Percentiles rank a stretch among this genome's conserved stretches.
Evolutionary conservation across 495 filamentous ascomycete species (phyloP).

Genomic region (Penicillium nucicola): DNA sequence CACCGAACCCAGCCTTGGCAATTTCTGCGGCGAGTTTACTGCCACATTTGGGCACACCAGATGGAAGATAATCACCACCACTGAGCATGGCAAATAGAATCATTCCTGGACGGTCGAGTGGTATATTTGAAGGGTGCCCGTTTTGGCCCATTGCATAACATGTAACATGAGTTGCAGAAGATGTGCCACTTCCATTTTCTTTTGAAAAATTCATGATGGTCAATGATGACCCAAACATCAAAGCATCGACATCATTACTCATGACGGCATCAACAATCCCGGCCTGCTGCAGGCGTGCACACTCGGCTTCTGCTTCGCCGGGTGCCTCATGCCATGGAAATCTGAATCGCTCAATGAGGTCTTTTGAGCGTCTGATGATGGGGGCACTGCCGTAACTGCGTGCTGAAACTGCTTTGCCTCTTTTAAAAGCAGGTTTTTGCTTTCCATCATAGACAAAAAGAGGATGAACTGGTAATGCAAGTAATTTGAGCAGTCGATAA

Average conservation of each 20-base stretch:
- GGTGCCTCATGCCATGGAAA: conserved; percentile 85
- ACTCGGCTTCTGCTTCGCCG: conserved; percentile 96
- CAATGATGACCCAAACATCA: conserved; percentile 89
- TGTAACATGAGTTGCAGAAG: conserved; percentile 81
- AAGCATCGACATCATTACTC: conserved; percentile 94
- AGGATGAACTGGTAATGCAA: conserved; percentile 76
- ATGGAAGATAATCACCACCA: conserved; percentile 91
- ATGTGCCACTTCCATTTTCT: conserved; percentile 58
- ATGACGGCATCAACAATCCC: conserved; percentile 93
- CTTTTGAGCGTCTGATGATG: conserved; percentile 63
- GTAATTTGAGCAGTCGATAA: conserved; percentile 81
- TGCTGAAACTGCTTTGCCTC: conserved; percentile 52
- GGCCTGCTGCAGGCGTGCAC: conserved; percentile 76
- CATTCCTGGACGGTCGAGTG: conserved; percentile 83
- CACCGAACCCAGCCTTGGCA: conserved; percentile 83
- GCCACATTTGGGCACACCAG: conserved; percentile 84
- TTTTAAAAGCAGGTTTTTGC: conserved; percentile 86
- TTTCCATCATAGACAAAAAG: conserved; percentile 96
- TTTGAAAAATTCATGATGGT: conserved; percentile 83
- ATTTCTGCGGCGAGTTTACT: conserved; percentile 86
- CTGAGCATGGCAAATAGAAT: conserved; percentile 92
- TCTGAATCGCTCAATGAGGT: conserved; percentile 78
- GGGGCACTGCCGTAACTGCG: conserved; percentile 44
- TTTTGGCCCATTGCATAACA: conserved; percentile 59
- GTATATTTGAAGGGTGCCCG: conserved; percentile 33